phyloP scores from a whole-genome alignment of 805 yeast genomes.

The Yamadazyma olivae region DNA sequence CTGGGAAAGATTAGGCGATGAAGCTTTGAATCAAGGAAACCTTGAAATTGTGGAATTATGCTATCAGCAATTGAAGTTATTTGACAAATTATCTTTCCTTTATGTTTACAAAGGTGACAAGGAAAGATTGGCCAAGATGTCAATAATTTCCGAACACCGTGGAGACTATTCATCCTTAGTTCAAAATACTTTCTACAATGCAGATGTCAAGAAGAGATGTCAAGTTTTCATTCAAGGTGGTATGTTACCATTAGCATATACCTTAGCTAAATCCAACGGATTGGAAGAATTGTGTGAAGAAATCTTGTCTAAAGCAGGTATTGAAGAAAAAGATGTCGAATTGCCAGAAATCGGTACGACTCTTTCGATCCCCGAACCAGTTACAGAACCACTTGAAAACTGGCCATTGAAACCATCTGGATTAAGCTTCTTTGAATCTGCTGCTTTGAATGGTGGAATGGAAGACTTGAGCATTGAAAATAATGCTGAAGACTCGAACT shows the following conservation, averaged over 20 bases:
- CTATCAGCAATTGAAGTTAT: slow-evolving; percentile 79
- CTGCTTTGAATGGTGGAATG: slow-evolving; percentile 67
- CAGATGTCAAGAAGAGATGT: slow-evolving; percentile 73
- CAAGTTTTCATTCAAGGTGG: slow-evolving; percentile 74
- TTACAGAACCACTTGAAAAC: slow-evolving; percentile 44
- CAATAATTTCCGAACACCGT: slow-evolving; percentile 83
- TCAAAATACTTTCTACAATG: slow-evolving; percentile 76
- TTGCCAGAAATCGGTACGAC: slow-evolving; percentile 53
- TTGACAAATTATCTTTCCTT: slow-evolving; percentile 87
- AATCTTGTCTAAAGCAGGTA: slow-evolving; percentile 67
- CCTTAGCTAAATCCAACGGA: slow-evolving; percentile 86
- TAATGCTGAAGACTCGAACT: slow-evolving; percentile 10
- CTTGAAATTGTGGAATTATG: slow-evolving; percentile 79
- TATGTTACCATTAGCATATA: slow-evolving; percentile 84
- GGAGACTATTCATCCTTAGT: slow-evolving; percentile 76
- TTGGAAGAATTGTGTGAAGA: slow-evolving; percentile 70
- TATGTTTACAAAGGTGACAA: slow-evolving; percentile 82
- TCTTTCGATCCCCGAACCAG: slow-evolving; percentile 46
- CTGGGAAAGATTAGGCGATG: slow-evolving; percentile 83
- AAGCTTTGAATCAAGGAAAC: slow-evolving; percentile 89
- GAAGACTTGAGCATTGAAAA: slow-evolving; percentile 59
- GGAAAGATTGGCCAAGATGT: slow-evolving; percentile 77
- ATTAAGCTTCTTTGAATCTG: slow-evolving; percentile 80
- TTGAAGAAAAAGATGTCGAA: slow-evolving; percentile 58
- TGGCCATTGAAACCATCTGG: slow-evolving; percentile 84